Conservation (phyloP, 805 yeast genomes). For the Pichia cephalocereana region DNA sequence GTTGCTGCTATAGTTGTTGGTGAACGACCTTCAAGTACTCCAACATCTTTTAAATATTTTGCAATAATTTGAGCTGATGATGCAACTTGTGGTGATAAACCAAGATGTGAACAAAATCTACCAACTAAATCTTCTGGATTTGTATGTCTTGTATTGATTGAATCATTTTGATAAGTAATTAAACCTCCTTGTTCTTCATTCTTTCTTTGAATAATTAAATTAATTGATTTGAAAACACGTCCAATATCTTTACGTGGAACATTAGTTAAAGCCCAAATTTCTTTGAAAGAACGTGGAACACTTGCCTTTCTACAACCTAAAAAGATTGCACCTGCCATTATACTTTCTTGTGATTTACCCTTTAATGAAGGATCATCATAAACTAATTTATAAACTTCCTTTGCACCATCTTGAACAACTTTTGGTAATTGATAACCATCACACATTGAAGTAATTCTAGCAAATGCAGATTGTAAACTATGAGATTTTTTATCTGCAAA, state of each 20-base stretch:
- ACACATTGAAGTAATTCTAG: constrained; percentile 89
- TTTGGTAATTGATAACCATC: constrained; percentile 93
- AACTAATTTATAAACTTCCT: constrained; percentile 88
- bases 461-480: constrained; percentile 79
- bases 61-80: constrained; percentile 93
- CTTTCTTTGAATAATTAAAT: constrained; percentile 45
- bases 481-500: constrained; percentile 82
- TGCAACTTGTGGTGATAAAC: constrained; percentile 73
- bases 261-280: constrained; percentile 88
- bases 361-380: constrained; percentile 78
- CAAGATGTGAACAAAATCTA: constrained; percentile 92
- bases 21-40: constrained; percentile 91
- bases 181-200: constrained; percentile 35
- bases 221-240: constrained; percentile 78
- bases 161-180: constrained; percentile 37
- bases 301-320: constrained; percentile 91
- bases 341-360: constrained; percentile 87
- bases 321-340: constrained; percentile 93
- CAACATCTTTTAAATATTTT: constrained; percentile 78
- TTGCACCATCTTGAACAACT: constrained; percentile 95
- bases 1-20: constrained; percentile 98
- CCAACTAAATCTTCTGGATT: constrained; percentile 92
- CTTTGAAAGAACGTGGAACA: constrained; percentile 91
- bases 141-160: constrained; percentile 68
- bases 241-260: constrained; percentile 95